Base-by-base conservation (phyloP, 2,329 filamentous ascomycete genomes). In the Didymella glomerata region DNA sequence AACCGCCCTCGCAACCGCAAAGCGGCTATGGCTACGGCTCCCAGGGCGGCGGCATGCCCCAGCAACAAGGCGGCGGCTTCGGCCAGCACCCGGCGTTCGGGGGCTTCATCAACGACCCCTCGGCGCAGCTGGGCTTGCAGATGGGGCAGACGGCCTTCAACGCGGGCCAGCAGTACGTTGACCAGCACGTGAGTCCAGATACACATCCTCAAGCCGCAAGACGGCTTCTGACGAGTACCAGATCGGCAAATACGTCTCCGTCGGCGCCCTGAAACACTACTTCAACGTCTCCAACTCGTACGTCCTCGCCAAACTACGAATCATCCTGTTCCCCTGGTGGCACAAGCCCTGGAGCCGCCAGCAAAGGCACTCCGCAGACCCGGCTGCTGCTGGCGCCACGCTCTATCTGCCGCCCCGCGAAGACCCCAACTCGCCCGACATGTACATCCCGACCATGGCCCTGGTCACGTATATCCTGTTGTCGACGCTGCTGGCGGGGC, bases 201-300 rank as follows among this genome's bases (percentile, higher is more conserved):
- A 28, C 27, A 7, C 27, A 28, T 28, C 27, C 10, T 28, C 24
- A 25, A 7, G 24, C 3, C 24, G 24, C 24, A 3, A 28, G 27
- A 28, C 27, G 27, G 27, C 10, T 7, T 2, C 27, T 28, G 7
- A 28, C 10, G 27, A 11, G 3, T 14, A 2, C 13, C 70, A 91
- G 89, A 82, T 91, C 70, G 90, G 89, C 70, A 87, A 88, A 78
- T 97, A 94, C 80, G 89, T 99, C 79, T 97, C 93, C 73, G 90
- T 98, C 69, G 90, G 90, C 14, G 92, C 92, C 18, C 85, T 99
- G 44, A 99, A 99, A 80, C 95, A 97, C 81, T 99, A 98, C 85
- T 99, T 99, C 83, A 97, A 98, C 80, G 95, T 99, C 65, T 96
- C 93, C 67, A 99, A 99, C 83, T 91, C 87, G 60, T 99, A 99